phyloP scores from a whole-genome alignment of 164 flowering plant genomes.

The Protea cynaroides region DNA sequence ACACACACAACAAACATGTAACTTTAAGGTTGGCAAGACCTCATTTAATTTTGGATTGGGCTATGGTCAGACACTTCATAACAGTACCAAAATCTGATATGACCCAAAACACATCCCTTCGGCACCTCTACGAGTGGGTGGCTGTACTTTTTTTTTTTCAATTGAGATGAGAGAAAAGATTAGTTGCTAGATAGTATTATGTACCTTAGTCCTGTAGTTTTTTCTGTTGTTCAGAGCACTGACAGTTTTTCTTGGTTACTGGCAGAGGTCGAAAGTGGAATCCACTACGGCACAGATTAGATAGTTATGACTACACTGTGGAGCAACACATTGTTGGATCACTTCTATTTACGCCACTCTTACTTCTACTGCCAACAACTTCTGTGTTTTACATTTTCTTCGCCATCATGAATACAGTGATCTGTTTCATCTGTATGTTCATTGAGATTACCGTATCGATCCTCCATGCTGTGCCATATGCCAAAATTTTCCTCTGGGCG shows the following conservation, averaged over 20 bases:
- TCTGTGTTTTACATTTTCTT: conserved; percentile 90
- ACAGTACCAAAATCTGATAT: too few relatives aligned
- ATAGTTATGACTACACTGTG: conserved; percentile 85
- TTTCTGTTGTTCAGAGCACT: conserved; percentile 11
- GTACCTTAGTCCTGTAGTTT: too few relatives aligned
- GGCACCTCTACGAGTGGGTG: too few relatives aligned
- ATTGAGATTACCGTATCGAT: conserved; percentile 57
- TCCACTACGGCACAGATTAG: conserved; percentile 86
- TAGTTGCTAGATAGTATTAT: too few relatives aligned
- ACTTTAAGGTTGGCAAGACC: too few relatives aligned
- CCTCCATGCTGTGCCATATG: conserved; percentile 78
- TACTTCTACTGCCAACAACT: conserved; percentile 90
- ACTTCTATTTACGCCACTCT: conserved; percentile 74
- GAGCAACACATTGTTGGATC: conserved; percentile 94
- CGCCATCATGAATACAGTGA: conserved; percentile 47
- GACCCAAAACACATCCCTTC: too few relatives aligned
- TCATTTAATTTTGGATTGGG: too few relatives aligned
- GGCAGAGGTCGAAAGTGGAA: conserved; percentile 93
- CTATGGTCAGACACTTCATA: too few relatives aligned
- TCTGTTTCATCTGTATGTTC: conserved; percentile 39
- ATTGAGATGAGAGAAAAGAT: too few relatives aligned
- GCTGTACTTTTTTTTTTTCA: too few relatives aligned
- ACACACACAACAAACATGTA: too few relatives aligned
- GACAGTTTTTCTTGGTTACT: conserved; percentile 8
- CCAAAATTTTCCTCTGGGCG: conserved; percentile 66